Evolutionary conservation across 768 basidiomycete genomes (phyloP), one percentile per base, ranked within the genome.

Genomic region (Lepiota venenata): DNA sequence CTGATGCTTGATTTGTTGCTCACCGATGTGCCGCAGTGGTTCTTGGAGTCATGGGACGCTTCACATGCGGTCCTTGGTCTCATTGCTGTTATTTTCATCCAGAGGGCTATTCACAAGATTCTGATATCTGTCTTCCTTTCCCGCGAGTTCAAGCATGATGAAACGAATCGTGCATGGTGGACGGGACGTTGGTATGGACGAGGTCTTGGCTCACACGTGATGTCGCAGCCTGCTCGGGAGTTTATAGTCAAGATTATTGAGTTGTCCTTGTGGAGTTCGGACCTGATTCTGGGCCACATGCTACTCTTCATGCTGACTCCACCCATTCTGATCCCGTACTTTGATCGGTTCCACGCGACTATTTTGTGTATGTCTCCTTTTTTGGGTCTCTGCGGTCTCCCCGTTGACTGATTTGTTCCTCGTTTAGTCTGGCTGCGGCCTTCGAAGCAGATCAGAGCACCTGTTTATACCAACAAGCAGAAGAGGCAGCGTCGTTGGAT

Each of bases 81-180:
- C 47, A 91, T 98, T 62, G 81, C 93, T 7, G 88, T 93, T 56
- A 90, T 98, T 56, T 83, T 86, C 53, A 91, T 98, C 53, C 94
- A 98, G 66, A 85, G 97, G 47, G 90, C 90, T 15, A 73, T 98
- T 56, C 87, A 95, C 82, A 98, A 98, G 78, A 78, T 93, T 56
- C 75, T 97, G 52, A 98, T 99, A 64, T 78, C 95, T 0, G 88
- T 96, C 57, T 93, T 95, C 82, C 75, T 98, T 36, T 89, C 94
- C 38, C 88, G 97, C 58, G 97, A 99, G 71, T 97, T 97, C 82
- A 99, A 99, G 75, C 94, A 98, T 67, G 97, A 99, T 67, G 95
- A 98, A 72, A 95, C 93, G 35, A 98, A 98, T 73, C 81, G 93
- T 22, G 95, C 95, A 6, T 99, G 96, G 96, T 99, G 97, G 97